Conservation (phyloP, 257 asterid species). For the Linaria vulgaris region DNA sequence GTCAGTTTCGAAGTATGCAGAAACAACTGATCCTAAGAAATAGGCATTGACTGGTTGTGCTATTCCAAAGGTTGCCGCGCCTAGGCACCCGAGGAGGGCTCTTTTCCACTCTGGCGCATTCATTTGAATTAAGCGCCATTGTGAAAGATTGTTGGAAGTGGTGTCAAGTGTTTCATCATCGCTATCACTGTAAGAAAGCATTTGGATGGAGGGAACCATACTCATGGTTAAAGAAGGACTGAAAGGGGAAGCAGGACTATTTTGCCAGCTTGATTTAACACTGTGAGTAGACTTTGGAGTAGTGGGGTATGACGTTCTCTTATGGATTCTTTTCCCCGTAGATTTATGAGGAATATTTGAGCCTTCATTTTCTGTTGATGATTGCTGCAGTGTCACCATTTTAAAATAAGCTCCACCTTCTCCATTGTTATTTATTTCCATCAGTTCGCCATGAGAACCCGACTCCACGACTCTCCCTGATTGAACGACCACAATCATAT, state of each 20-base stretch:
- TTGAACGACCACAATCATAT: conserved; percentile 53
- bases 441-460: conserved; percentile 64
- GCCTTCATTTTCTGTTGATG: conserved; percentile 27
- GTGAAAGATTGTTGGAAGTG: conserved; percentile 30
- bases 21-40: conserved; percentile 60
- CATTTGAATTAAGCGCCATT: conserved; percentile 52
- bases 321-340: conserved; percentile 9
- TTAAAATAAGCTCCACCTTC: conserved; percentile 46
- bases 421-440: conserved; percentile 32
- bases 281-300: conserved; percentile 36
- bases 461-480: conserved; percentile 60
- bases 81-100: conserved; percentile 61
- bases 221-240: conserved; percentile 41
- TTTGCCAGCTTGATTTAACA: conserved; percentile 43
- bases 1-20: conserved; percentile 43
- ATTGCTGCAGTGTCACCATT: conserved; percentile 57
- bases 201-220: conserved; percentile 36
- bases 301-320: not conserved
- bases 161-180: conserved; percentile 32
- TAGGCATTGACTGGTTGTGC: conserved; percentile 63
- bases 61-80: conserved; percentile 57
- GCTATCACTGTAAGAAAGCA: conserved; percentile 42
- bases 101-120: conserved; percentile 73
- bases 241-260: conserved; percentile 50
- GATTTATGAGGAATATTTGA: conserved; percentile 14